Evolutionary conservation across 2,329 filamentous ascomycete species (phyloP), one percentile per base, ranked within the genome.

Genomic region (Orbilia quercus): DNA sequence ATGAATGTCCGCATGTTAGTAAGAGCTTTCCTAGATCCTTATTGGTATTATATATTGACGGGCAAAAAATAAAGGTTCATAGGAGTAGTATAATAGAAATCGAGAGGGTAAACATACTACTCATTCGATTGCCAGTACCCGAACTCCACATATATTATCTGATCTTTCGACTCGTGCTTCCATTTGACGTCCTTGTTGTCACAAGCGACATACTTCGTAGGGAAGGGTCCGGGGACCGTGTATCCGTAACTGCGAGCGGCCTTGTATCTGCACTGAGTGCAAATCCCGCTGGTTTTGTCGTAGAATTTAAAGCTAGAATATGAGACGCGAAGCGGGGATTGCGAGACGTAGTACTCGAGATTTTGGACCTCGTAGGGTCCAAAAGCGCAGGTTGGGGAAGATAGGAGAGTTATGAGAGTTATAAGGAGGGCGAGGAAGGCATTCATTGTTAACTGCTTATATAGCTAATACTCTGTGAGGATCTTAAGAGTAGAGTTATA

Each of bases 61-160:
- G n/a, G n/a, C n/a, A n/a, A n/a, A n/a, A n/a, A n/a, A n/a, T n/a
- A n/a, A n/a, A n/a, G n/a, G n/a, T n/a, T n/a, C n/a, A n/a, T n/a
- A n/a, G n/a, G n/a, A n/a, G n/a, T n/a, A n/a, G n/a, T n/a, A n/a
- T n/a, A n/a, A n/a, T n/a, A n/a, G n/a, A n/a, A n/a, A n/a, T n/a
- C n/a, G n/a, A 53, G 9, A 14, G 45, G n/a, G 23, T 14, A 1
- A 34, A 11, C 58, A 40, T 65, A 72, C 67, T 58, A 54, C 11
- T 51, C 23, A 40, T 28, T 34, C 23, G 40, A 20, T 23, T 60
- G 36, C 25, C 28, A 72, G 44, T 65, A 72, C 0, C 59, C 59
- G 25, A 65, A 72, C 45, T 72, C 36, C 9, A 72, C 67, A n/a
- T 59, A 72, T 40, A 72, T 54, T 50, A 65, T 65, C 11, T 72